Evolutionary conservation across 1,284 basidiomycete species (phyloP), one percentile per base, ranked within the genome.

Genomic region (Apiotrichum gamsii): DNA sequence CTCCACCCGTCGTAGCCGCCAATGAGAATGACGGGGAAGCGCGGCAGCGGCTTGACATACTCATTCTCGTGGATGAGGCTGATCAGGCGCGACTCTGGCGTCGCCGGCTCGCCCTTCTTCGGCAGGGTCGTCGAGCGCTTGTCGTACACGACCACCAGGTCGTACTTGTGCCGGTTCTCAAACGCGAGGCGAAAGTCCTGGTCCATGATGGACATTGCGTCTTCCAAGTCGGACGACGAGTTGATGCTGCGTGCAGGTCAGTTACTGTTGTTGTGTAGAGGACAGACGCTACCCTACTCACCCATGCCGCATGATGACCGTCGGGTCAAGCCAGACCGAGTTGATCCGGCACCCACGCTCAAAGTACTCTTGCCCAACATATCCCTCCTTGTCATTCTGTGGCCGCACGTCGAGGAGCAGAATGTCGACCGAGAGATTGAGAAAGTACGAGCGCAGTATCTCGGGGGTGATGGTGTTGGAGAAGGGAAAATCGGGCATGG

Each of bases 91-190:
- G 78, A 76, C n/a, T 86, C 70, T 0, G 84, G 78, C 0, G 78
- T 76, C 3, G 74, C 70, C 14, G 69, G 60, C 11, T 70, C 62
- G 5, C 77, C 79, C 34, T 64, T 64, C 8, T 52, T 30, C 38
- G 74, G 69, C 57, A 86, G 80, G 2, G 73, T 71, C 23, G 77
- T 76, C 2, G 89, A 90, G 5, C 76, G 72, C 36, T 80, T 72
- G 68, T 98, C 93, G 68, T 90, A 91, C 3, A 97, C 74, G 10
- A 87, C 87, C n/a, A 97, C 81, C 14, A 95, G 72, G 58, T 97
- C 91, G 68, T 87, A 95, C 59, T 84, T 83, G 63, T 90, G 80
- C 23, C 94, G 84, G 48, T 85, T 83, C 21, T 75, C 70, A 69
- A 96, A 97, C 16, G 85, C 74, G 1, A 76, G 75, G 33, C 76